A percentile compares a stretch with the other conserved stretches of the same genome.
phyloP scores from a whole-genome alignment of 768 basidiomycete species.

The Russula emetica region DNA sequence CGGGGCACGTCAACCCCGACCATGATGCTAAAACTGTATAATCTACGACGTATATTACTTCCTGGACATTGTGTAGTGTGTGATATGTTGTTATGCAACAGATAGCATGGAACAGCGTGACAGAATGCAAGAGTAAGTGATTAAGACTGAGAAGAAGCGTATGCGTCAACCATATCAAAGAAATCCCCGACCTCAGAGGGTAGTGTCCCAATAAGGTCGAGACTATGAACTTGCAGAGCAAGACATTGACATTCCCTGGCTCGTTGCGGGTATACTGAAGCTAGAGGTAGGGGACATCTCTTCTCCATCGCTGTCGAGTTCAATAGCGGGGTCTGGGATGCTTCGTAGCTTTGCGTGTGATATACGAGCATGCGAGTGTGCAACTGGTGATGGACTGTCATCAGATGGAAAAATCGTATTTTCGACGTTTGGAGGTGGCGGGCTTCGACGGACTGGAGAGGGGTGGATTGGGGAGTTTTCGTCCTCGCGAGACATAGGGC shows the following conservation, averaged over 20 bases:
- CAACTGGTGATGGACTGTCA: neutral
- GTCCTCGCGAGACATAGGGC: slow-evolving; percentile 8
- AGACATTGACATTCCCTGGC: slow-evolving; percentile 2
- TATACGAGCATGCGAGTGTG: slow-evolving; percentile 2
- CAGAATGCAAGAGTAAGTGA: neutral
- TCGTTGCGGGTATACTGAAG: neutral
- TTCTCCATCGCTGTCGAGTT: slow-evolving; percentile 22
- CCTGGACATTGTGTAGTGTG: neutral
- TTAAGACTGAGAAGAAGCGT: slow-evolving; percentile 1
- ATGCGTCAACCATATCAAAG: slow-evolving; percentile 15
- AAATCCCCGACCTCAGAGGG: slow-evolving; percentile 22
- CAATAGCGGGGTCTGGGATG: slow-evolving; percentile 3
- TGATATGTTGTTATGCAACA: neutral
- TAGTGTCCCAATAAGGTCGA: slow-evolving; percentile 19
- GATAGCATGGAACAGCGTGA: neutral
- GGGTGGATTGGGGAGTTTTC: slow-evolving; percentile 1
- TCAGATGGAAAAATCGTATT: neutral
- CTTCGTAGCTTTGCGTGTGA: slow-evolving; percentile 25
- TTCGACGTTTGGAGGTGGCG: neutral
- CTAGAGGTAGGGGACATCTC: slow-evolving; percentile 6
- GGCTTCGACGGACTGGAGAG: slow-evolving; percentile 1
- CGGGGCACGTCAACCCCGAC: neutral
- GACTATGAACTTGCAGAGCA: slow-evolving; percentile 12
- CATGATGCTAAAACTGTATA: neutral
- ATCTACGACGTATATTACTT: neutral